Evolutionary conservation across 2,329 filamentous ascomycete species (phyloP).

Genomic region (Xylaria sp.): DNA sequence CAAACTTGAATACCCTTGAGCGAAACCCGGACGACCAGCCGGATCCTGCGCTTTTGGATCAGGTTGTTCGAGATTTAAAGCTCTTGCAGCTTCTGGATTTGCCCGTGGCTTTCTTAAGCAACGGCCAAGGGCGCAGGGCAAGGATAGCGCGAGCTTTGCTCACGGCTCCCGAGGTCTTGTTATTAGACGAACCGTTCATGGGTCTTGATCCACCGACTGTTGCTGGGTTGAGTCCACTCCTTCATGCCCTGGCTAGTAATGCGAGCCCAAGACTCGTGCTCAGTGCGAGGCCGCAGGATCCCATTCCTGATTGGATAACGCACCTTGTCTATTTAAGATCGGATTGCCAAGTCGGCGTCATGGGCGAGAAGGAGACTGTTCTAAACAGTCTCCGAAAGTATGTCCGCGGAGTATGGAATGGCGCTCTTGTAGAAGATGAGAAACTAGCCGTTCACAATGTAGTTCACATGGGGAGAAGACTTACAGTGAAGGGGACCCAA

Average conservation of each 20-base stretch:
- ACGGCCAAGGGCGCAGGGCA: constrained; percentile 87
- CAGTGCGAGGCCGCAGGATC: constrained; percentile 82
- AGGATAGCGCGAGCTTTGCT: constrained; percentile 88
- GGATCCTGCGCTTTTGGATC: constrained; percentile 58
- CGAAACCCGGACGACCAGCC: constrained; percentile 52
- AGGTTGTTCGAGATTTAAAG: constrained; percentile 72
- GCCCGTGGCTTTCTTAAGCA: constrained; percentile 88
- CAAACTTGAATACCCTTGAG: constrained; percentile 76
- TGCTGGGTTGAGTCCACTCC: constrained; percentile 70
- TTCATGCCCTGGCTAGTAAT: constrained; percentile 69
- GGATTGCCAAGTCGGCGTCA: constrained; percentile 66
- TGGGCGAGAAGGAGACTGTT: constrained; percentile 70
- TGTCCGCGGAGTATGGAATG: constrained; percentile 52
- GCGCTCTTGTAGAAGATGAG: constrained; percentile 52
- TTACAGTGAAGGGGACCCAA: constrained; percentile 49
- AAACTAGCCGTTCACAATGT: constrained; percentile 55
- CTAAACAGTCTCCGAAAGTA: constrained; percentile 58
- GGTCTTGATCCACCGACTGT: constrained; percentile 88
- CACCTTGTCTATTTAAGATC: constrained; percentile 76
- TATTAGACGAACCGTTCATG: constrained; percentile 96
- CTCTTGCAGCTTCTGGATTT: constrained; percentile 74
- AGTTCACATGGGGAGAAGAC: constrained; percentile 55
- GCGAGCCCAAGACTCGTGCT: constrained; percentile 75
- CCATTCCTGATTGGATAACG: constrained; percentile 87
- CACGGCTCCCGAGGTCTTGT: constrained; percentile 75